Evolutionary conservation across 805 yeast genomes (phyloP), one percentile per base, ranked within the genome.

Genomic region (Candida anglica): DNA sequence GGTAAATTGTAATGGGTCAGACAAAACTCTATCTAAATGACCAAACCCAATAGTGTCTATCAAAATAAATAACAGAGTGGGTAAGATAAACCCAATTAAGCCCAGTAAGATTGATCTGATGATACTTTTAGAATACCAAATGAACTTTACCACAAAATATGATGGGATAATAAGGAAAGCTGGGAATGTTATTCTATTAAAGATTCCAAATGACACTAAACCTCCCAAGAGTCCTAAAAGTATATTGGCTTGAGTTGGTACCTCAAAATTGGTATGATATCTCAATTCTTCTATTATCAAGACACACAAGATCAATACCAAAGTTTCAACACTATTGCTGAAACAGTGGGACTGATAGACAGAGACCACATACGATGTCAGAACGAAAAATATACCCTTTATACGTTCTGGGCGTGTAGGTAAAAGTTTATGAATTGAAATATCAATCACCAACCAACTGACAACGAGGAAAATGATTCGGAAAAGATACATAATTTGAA

Each of bases 301-400:
- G 5, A 84, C 48, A 11, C 69, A 52, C 44, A 73, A 52, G 15
- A 81, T 44, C 7, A 83, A 60, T 27, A 82, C 52, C 36, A 60
- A 54, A 24, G 85, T 82, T 53, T 93, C 99, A 2, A 86, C 50
- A 15, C 88, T 75, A 52, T 93, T 93, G n/a, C 96, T 85, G 47
- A 93, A 85, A 1, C 94, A 79, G 52, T 88, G 97, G 0, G 86
- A 69, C 52, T 93, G 98, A 47, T 80, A 80, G 0, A 81, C 76
- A 64, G 86, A 68, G 0, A 95, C 80, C 20, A 87, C 71, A 50
- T 85, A 91, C 4, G 77, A 71, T 1, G 79, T 67, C 58, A 65
- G 70, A n/a, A 62, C 58, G 42, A 75, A 73, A 34, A 71, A 66
- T 2, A 71, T 46, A 1, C 77, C 74, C 48, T 68, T 60, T 15